A percentile compares a stretch with the other conserved stretches of the same genome.
phyloP scores from a whole-genome alignment of 192 early-diverging fungal genomes.

The Linnemannia schmuckeri region DNA sequence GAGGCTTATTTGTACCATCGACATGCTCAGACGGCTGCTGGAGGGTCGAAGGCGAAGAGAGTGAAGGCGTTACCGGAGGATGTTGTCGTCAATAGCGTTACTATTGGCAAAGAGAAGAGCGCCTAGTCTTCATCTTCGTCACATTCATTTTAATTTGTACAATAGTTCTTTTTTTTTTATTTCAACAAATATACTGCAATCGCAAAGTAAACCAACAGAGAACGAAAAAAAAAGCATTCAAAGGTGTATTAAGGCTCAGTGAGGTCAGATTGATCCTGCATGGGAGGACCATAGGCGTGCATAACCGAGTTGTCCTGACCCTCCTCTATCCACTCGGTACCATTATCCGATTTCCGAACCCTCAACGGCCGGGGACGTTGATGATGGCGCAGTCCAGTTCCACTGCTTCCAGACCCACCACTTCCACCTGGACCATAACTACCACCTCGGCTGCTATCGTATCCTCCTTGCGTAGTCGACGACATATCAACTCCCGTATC shows the following conservation, averaged over 20 bases:
- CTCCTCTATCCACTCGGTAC: slow-evolving; percentile 56
- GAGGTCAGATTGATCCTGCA: slow-evolving; percentile 17
- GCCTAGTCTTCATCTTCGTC: neutral
- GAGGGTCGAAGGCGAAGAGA: neutral
- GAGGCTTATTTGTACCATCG: slow-evolving; percentile 45
- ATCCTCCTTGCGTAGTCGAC: neutral
- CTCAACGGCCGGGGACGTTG: slow-evolving; percentile 31
- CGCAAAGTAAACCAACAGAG: neutral
- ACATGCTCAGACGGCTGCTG: slow-evolving; percentile 20
- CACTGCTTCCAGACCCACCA: neutral
- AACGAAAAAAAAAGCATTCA: neutral
- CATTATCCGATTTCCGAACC: slow-evolving; percentile 53
- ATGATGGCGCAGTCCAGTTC: slow-evolving; percentile 18
- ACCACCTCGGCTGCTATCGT: neutral
- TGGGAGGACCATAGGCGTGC: slow-evolving; percentile 50
- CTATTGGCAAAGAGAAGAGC: slow-evolving; percentile 23
- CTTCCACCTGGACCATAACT: neutral
- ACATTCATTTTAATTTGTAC: neutral
- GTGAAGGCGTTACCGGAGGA: slow-evolving; percentile 19
- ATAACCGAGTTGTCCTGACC: slow-evolving; percentile 29
- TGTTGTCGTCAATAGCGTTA: slow-evolving; percentile 13
- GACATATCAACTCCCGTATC: slow-evolving; percentile 38
- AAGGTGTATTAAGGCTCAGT: slow-evolving; percentile 1
- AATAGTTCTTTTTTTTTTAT: neutral
- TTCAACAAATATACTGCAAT: neutral